Conservation (phyloP, 139 green algal species). For the Coelastrella sp. region DNA sequence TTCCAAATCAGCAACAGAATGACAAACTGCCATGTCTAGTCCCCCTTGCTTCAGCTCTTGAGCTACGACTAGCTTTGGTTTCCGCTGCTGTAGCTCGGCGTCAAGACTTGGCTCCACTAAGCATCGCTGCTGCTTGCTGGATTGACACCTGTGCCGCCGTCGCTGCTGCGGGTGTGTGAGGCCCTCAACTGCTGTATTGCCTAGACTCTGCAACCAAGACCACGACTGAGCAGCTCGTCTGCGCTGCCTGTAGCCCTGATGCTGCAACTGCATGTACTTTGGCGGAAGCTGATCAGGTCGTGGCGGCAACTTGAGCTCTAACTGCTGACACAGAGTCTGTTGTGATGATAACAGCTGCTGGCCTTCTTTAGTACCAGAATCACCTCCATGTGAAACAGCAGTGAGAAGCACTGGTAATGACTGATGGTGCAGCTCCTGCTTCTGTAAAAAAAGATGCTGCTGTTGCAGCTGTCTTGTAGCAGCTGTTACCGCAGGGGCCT, state of each 20-base stretch:
- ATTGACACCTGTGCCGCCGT: no score
- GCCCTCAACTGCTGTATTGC: no score
- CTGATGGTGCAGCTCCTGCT: not conserved
- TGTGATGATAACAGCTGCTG: no score
- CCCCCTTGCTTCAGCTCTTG: not conserved
- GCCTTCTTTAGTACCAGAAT: not conserved
- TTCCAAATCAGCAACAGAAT: not conserved
- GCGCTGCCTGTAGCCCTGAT: not conserved
- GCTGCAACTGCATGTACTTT: not conserved
- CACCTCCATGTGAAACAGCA: not conserved
- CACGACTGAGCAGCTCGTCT: not conserved
- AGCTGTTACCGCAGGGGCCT: not conserved
- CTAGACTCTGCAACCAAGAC: not conserved
- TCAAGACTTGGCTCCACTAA: no score
- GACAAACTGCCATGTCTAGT: not conserved
- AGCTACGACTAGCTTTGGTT: not conserved
- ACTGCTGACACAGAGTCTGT: no score
- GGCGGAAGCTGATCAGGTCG: not conserved
- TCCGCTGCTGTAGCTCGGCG: conserved; percentile 16
- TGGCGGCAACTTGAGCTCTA: no score
- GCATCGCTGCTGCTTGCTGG: conserved; percentile 15
- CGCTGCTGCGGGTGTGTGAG: no score
- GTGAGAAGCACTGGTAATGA: no score
- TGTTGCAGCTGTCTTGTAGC: not conserved
- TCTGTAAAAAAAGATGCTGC: not conserved